These are phyloP conservation scores for Pestalotiopsis sp. DNA, from an alignment of 2,329 filamentous ascomycete species.

Conservation along the genomic window DNA sequence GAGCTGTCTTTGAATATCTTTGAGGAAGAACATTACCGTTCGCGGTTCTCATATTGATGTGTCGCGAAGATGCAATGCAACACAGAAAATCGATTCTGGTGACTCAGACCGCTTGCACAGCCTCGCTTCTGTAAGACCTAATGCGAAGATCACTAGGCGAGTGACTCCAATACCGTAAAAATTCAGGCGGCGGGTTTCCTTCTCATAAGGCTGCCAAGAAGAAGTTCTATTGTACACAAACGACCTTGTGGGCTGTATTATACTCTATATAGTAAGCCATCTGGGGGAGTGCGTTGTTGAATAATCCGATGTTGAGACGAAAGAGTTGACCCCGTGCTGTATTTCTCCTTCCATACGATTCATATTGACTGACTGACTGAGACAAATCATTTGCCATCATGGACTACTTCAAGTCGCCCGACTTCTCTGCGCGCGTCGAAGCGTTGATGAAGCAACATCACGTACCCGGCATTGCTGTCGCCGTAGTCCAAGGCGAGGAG, in stretches of 20 bases:
- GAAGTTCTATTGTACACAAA: not conserved
- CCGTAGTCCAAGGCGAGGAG: conserved; percentile 21
- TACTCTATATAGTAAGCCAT: not conserved
- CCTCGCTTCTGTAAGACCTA: not conserved
- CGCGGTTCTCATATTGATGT: not conserved
- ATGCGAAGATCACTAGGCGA: not conserved
- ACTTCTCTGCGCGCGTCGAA: not conserved
- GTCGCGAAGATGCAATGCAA: not conserved
- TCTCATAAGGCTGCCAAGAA: too few species aligned
- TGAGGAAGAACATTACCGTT: too few species aligned
- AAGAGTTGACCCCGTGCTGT: fast-evolving
- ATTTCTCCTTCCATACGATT: not conserved
- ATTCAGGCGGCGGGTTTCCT: not conserved
- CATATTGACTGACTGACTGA: not conserved
- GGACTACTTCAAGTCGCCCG: not conserved
- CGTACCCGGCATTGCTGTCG: conserved; percentile 25
- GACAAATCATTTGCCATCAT: not conserved
- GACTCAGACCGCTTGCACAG: not conserved
- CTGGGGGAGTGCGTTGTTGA: not conserved
- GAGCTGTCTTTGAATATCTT: too few species aligned
- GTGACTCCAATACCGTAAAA: not conserved
- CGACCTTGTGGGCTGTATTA: not conserved
- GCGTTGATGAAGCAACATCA: conserved; percentile 16
- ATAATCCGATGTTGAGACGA: not conserved
- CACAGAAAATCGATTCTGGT: not conserved